Evolutionary conservation across 2,329 filamentous ascomycete species (phyloP).

Genomic region (Hypoxylon sp.): DNA sequence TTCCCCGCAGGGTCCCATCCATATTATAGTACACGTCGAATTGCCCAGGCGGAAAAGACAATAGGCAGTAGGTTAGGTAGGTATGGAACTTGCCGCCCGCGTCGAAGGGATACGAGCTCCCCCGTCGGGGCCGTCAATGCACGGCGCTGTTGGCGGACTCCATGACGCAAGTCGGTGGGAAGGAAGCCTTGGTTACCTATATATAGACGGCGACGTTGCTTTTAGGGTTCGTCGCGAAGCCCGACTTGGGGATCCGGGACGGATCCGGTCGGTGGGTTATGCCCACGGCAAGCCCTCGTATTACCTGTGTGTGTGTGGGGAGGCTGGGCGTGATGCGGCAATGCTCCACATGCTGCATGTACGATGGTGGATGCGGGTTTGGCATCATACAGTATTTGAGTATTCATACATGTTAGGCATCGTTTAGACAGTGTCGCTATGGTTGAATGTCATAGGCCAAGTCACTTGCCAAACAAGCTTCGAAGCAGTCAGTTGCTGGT

Average conservation of each 20-base stretch:
- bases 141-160: constrained; percentile 6
- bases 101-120: constrained; percentile 6
- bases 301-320: constrained; percentile 10
- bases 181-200: constrained; percentile 13
- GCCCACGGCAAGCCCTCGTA: constrained; percentile 34
- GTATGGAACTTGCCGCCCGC: constrained; percentile 9
- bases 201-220: constrained; percentile 16
- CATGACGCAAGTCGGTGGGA: constrained; percentile 24
- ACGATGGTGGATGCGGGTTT: constrained; percentile 21
- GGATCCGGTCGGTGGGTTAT: constrained; percentile 8
- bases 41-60: not conserved
- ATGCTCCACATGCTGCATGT: constrained; percentile 28
- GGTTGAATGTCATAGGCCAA: not conserved
- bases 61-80: too few relatives aligned
- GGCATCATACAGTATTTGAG: not conserved
- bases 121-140: constrained; percentile 4
- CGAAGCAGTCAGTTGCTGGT: not conserved
- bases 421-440: constrained; percentile 2
- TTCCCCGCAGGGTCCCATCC: too few relatives aligned
- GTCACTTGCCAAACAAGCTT: not conserved
- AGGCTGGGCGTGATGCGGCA: constrained; percentile 7
- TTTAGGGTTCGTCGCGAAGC: constrained; percentile 8
- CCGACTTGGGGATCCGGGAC: not conserved
- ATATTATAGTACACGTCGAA: constrained; percentile 5
- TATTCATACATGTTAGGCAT: constrained; percentile 8